Conservation (phyloP, 805 yeast genomes). For the Kodamaea neixiangensis region DNA sequence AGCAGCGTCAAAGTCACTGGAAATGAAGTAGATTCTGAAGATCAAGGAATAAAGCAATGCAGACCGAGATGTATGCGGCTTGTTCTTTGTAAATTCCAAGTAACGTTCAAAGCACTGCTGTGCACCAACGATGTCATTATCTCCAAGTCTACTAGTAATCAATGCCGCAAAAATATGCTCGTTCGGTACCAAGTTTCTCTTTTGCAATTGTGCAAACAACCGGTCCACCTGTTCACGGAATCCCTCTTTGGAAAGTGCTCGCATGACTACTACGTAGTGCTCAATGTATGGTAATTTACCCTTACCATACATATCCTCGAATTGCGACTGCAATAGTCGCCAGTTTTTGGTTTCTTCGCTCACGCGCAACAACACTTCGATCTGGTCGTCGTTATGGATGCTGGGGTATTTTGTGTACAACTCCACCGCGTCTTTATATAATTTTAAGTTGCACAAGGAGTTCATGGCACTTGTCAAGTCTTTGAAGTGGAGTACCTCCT, state of each 20-base stretch:
- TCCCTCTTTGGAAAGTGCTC: conserved; percentile 54
- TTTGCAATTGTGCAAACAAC: conserved; percentile 49
- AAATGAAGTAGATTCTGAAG: conserved; percentile 26
- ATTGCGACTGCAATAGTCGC: conserved; percentile 54
- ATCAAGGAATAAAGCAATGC: conserved; percentile 29
- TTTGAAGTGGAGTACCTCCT: conserved; percentile 10
- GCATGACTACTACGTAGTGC: conserved; percentile 65
- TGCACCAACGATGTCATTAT: conserved; percentile 38
- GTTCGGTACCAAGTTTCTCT: conserved; percentile 50
- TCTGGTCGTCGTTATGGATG: conserved; percentile 50
- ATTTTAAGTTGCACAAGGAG: conserved; percentile 24
- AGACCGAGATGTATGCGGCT: conserved; percentile 17
- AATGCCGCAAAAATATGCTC: conserved; percentile 46
- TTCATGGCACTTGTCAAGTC: conserved; percentile 36
- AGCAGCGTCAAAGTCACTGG: conserved; percentile 29
- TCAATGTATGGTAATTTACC: conserved; percentile 52
- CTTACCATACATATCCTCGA: conserved; percentile 56
- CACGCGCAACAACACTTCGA: conserved; percentile 48
- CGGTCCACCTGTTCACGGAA: conserved; percentile 49
- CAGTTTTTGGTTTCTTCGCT: conserved; percentile 51
- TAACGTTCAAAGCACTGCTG: conserved; percentile 29
- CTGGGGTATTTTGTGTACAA: conserved; percentile 38
- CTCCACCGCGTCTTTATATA: conserved; percentile 23
- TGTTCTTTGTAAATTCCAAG: conserved; percentile 18
- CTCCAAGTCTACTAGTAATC: conserved; percentile 41